These are phyloP conservation scores for Chlorella ohadii DNA, from an alignment of 139 green algal species.

Conservation along the genomic window DNA sequence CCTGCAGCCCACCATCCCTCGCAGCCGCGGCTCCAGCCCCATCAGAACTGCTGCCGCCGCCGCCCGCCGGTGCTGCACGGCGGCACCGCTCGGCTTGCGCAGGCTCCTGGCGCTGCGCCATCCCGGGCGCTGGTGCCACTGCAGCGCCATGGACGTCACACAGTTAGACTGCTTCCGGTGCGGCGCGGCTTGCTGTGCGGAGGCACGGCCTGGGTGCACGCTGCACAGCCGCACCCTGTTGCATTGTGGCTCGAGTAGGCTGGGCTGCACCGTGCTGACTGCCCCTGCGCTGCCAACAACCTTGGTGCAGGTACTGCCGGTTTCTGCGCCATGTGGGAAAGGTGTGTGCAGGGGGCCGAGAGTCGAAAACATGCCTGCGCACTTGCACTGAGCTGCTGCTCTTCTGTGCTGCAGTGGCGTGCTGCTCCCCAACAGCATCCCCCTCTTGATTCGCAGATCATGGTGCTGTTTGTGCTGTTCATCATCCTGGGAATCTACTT, in stretches of 20 bases:
- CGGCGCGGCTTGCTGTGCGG: too few species aligned
- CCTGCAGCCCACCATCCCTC: too few species aligned
- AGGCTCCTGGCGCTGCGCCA: too few species aligned
- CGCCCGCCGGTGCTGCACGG: background rate
- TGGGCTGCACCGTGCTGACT: too few species aligned
- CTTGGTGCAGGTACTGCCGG: background rate
- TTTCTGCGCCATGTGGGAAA: slow-evolving; percentile 34
- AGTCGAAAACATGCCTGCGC: background rate
- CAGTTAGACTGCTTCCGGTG: slow-evolving; percentile 40
- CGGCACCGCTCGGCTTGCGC: background rate
- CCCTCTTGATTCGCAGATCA: slow-evolving; percentile 52
- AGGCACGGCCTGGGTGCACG: too few species aligned
- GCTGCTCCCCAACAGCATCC: too few species aligned
- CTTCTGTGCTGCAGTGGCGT: too few species aligned
- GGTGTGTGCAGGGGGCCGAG: background rate
- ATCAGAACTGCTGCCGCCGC: background rate
- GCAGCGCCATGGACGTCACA: slow-evolving; percentile 21
- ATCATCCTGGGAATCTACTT: slow-evolving; percentile 77
- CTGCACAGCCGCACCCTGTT: too few species aligned
- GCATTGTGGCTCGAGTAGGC: too few species aligned
- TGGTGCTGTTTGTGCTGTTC: slow-evolving; percentile 85
- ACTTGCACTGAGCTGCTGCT: background rate
- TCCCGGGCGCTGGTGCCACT: background rate
- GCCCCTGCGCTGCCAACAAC: too few species aligned
- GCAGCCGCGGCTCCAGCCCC: background rate